Percentiles rank a stretch among this genome's conserved stretches.
phyloP scores from a whole-genome alignment of 805 yeast genomes.

The Wickerhamiella kazuoi region DNA sequence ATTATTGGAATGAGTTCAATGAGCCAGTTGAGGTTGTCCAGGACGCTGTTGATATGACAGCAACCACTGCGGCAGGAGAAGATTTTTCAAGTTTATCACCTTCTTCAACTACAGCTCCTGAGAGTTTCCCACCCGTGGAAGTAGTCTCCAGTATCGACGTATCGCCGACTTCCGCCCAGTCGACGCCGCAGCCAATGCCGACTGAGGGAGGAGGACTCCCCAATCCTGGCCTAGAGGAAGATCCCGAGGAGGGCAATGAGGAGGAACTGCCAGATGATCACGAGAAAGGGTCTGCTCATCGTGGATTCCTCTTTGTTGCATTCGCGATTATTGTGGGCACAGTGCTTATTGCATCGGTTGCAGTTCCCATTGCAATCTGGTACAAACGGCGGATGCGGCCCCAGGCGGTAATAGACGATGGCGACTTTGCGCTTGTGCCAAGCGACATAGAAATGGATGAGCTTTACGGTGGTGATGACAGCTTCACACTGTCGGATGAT shows the following conservation, averaged over 20 bases:
- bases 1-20: conserved; percentile 15
- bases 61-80: neutral
- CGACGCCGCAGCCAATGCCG: neutral
- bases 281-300: neutral
- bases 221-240: neutral
- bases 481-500: neutral
- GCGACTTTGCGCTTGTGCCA: conserved; percentile 5
- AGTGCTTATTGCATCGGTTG: neutral
- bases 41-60: conserved; percentile 1
- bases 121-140: too few species aligned
- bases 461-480: neutral
- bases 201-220: neutral
- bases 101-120: neutral
- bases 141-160: neutral
- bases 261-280: neutral
- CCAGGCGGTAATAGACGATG: neutral
- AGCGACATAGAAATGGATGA: conserved; percentile 5
- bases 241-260: neutral
- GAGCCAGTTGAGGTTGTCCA: conserved; percentile 5
- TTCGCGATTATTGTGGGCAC: neutral
- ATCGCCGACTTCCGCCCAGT: neutral
- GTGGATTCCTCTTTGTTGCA: neutral
- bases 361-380: neutral
- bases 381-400: neutral
- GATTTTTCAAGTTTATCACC: neutral